phyloP scores from a whole-genome alignment of 2,329 filamentous ascomycete genomes.

The Pleochaeta shiraiana region DNA sequence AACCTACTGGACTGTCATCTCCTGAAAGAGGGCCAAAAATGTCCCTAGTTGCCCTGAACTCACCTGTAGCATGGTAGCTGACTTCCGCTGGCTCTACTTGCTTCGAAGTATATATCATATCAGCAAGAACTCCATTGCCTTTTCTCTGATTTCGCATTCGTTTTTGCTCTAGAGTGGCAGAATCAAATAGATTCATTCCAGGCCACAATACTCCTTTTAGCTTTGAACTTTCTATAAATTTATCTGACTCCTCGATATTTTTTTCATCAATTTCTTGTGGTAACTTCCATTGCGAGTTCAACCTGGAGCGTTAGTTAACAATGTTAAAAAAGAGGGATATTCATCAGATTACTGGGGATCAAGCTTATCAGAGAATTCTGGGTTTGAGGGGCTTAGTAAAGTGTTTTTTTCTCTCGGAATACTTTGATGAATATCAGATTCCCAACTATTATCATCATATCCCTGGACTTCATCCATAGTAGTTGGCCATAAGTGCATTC shows the following conservation, averaged over 20 bases:
- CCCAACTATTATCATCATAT: slow-evolving; percentile 10
- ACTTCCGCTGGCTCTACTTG: slow-evolving; percentile 41
- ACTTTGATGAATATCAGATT: slow-evolving; percentile 9
- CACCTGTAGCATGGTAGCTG: slow-evolving; percentile 33
- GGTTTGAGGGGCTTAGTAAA: slow-evolving; percentile 12
- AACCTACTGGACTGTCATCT: slow-evolving; percentile 28
- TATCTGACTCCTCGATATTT: slow-evolving; percentile 8
- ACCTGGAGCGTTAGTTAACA: slow-evolving; percentile 8
- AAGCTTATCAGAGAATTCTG: slow-evolving; percentile 6
- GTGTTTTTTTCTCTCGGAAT: slow-evolving; percentile 14
- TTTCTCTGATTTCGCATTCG: slow-evolving; percentile 62
- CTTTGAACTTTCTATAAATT: slow-evolving; percentile 15
- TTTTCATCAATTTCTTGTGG: slow-evolving; percentile 7
- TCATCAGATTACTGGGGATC: slow-evolving; percentile 11
- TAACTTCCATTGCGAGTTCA: slow-evolving; percentile 12
- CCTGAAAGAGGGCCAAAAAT: slow-evolving; percentile 38
- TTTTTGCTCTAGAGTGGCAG: slow-evolving; percentile 50
- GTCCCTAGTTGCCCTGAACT: slow-evolving; percentile 29
- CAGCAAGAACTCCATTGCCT: slow-evolving; percentile 43
- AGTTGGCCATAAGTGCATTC: slow-evolving; percentile 16
- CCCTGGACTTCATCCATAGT: slow-evolving; percentile 4
- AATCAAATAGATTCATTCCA: slow-evolving; percentile 66
- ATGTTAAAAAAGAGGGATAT: neutral
- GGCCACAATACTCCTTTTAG: slow-evolving; percentile 56
- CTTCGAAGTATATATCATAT: slow-evolving; percentile 41